Conservation (phyloP, 23 red algal genomes). For the Gracilaria caudata region DNA sequence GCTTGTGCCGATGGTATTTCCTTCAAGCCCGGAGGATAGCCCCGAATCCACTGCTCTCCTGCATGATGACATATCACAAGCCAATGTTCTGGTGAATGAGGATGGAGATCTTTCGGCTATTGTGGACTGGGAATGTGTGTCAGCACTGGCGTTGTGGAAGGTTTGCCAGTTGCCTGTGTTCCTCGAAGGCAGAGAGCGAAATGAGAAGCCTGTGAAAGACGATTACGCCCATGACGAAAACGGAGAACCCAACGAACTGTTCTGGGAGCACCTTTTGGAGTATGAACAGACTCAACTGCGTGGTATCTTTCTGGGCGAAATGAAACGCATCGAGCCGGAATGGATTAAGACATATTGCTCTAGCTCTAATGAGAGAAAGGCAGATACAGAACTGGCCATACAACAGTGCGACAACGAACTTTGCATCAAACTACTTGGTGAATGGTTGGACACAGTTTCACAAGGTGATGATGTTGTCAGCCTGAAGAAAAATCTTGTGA, state of each 20-base stretch:
- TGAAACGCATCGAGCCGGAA: neutral
- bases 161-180: neutral
- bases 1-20: neutral
- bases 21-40: neutral
- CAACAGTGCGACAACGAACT: neutral
- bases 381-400: conserved; percentile 5
- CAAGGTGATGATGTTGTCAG: no score
- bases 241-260: neutral
- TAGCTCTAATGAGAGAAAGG: neutral
- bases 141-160: conserved; percentile 12
- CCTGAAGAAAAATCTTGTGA: no score
- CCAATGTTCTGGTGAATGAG: conserved; percentile 4
- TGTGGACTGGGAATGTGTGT: conserved; percentile 23
- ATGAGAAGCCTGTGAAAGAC: neutral
- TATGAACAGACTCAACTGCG: conserved; percentile 6
- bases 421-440: neutral
- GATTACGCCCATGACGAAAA: conserved; percentile 17
- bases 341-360: neutral
- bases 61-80: conserved; percentile 7
- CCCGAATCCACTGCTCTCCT: neutral
- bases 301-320: neutral
- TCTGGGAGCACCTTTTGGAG: neutral
- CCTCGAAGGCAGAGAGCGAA: conserved; percentile 5
- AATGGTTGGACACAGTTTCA: neutral
- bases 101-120: conserved; percentile 11